A percentile compares a stretch with the other conserved stretches of the same genome.
Evolutionary conservation across 23 red algal species (phyloP).

Genomic region (Gracilaria gracilis): DNA sequence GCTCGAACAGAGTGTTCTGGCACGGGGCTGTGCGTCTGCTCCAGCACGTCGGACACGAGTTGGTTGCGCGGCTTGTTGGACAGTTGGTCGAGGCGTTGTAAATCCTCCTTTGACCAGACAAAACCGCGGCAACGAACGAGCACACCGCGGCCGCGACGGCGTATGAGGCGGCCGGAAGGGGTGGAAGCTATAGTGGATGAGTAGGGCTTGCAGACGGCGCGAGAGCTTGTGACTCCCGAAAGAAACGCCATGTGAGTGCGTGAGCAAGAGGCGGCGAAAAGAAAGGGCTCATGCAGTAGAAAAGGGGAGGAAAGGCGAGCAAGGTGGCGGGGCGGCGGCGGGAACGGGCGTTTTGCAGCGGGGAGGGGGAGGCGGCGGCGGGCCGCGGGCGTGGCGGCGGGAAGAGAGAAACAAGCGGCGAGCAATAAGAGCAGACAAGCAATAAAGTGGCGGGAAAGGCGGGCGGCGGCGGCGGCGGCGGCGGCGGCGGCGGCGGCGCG

Average conservation of each 20-base stretch:
- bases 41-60: conserved; percentile 12
- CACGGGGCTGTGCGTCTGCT: neutral
- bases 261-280: neutral
- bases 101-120: conserved; percentile 54
- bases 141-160: conserved; percentile 41
- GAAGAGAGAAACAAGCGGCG: neutral
- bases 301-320: no score
- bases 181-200: neutral
- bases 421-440: neutral
- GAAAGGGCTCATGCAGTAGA: conserved; percentile 18
- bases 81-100: conserved; percentile 23
- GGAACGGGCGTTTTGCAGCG: neutral
- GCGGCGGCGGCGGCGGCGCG: neutral
- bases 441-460: neutral
- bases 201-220: conserved; percentile 41
- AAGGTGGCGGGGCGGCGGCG: no score
- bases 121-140: conserved; percentile 59
- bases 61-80: conserved; percentile 36
- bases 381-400: neutral
- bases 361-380: neutral
- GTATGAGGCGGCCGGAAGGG: conserved; percentile 13
- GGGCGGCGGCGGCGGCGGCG: neutral
- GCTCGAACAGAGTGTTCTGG: neutral
- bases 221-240: conserved; percentile 21
- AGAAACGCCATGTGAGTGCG: conserved; percentile 17